These are phyloP conservation scores for Micractinium conductrix DNA, from an alignment of 139 green algal genomes.

Conservation along the genomic window DNA sequence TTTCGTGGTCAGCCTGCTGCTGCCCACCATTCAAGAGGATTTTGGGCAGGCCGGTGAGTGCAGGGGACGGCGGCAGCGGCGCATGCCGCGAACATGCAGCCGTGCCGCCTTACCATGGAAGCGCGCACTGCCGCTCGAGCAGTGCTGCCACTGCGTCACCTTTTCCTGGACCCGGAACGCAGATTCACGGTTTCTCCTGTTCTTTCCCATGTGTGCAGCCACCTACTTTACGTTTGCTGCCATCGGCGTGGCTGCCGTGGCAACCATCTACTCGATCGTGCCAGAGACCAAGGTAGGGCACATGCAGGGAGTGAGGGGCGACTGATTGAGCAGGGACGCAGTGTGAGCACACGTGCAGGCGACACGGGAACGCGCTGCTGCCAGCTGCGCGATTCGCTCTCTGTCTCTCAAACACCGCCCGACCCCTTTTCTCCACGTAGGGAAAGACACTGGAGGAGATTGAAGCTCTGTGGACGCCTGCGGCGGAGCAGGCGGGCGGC, in stretches of 20 bases:
- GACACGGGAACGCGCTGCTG: too few relatives aligned
- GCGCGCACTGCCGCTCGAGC: too few relatives aligned
- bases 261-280: slow-evolving; percentile 77
- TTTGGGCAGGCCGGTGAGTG: slow-evolving; percentile 60
- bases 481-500: neutral
- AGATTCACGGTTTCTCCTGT: too few relatives aligned
- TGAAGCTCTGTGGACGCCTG: slow-evolving; percentile 65
- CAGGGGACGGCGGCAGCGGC: too few relatives aligned
- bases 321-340: too few relatives aligned
- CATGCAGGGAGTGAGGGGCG: too few relatives aligned
- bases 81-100: too few relatives aligned
- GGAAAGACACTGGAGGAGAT: slow-evolving; percentile 95
- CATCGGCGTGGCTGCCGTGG: slow-evolving; percentile 72
- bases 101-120: too few relatives aligned
- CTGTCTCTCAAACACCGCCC: neutral
- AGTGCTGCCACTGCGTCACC: too few relatives aligned
- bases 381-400: too few relatives aligned
- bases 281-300: slow-evolving; percentile 82
- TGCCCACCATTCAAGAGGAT: slow-evolving; percentile 71
- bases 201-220: slow-evolving; percentile 4
- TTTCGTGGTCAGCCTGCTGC: slow-evolving; percentile 77
- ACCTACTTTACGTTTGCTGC: slow-evolving; percentile 84
- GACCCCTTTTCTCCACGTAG: neutral
- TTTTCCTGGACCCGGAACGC: neutral
- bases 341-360: too few relatives aligned